Percentiles rank a stretch among this genome's conserved stretches.
These are phyloP conservation scores for Fusarium verrucosum DNA, from an alignment of 2,329 filamentous ascomycete species.

Conservation along the genomic window DNA sequence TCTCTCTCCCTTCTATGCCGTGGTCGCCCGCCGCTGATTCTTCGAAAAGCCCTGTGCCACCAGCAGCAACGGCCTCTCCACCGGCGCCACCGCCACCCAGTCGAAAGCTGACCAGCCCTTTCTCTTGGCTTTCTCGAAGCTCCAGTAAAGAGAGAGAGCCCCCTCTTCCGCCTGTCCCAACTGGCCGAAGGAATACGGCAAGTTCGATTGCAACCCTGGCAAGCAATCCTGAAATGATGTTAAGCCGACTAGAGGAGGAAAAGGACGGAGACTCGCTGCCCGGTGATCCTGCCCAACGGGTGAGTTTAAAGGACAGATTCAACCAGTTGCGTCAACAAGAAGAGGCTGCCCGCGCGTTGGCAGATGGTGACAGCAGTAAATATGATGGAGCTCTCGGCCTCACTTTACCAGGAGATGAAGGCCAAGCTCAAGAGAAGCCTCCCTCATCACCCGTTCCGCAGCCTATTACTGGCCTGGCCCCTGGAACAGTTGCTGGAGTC, in stretches of 20 bases:
- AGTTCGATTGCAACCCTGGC: constrained; percentile 81
- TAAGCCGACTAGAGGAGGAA: constrained; percentile 80
- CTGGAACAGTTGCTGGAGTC: constrained; percentile 85
- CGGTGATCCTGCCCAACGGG: constrained; percentile 59
- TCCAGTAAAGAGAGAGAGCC: constrained; percentile 66
- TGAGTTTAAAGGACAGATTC: constrained; percentile 80
- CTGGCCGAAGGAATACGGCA: constrained; percentile 73
- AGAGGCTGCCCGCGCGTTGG: constrained; percentile 66
- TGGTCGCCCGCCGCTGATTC: constrained; percentile 70
- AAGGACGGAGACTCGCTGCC: constrained; percentile 59
- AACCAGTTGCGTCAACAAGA: constrained; percentile 79
- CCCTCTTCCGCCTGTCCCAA: constrained; percentile 64
- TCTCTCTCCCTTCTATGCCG: constrained; percentile 76
- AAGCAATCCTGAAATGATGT: constrained; percentile 83
- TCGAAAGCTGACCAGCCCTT: constrained; percentile 87
- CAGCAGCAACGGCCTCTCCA: constrained; percentile 47
- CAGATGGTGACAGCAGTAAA: constrained; percentile 63
- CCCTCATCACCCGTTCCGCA: constrained; percentile 65
- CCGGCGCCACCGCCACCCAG: constrained; percentile 52
- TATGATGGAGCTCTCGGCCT: constrained; percentile 45
- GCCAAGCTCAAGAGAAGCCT: constrained; percentile 44
- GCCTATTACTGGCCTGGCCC: constrained; percentile 76
- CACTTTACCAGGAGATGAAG: constrained; percentile 41
- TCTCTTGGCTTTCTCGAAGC: constrained; percentile 82
- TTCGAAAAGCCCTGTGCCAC: constrained; percentile 56